phyloP scores from a whole-genome alignment of 163 green algal species.

The Scenedesmus sp. region DNA sequence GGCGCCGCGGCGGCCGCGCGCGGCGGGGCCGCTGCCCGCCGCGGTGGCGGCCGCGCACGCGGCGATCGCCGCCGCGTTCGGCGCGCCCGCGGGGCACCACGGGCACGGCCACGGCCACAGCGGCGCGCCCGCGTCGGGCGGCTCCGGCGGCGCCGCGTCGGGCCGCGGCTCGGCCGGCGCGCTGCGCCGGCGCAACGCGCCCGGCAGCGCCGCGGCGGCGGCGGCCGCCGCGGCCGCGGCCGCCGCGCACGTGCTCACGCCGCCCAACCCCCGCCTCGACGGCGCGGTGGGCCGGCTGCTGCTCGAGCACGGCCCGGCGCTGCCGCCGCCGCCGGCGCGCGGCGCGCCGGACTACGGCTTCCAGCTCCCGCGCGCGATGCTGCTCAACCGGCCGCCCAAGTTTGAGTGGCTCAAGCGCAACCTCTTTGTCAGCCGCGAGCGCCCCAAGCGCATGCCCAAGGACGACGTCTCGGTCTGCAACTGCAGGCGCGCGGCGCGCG shows the following conservation, averaged over 20 bases:
- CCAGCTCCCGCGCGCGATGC: constrained; percentile 43
- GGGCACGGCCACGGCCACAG: background rate
- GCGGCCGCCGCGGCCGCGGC: constrained; percentile 37
- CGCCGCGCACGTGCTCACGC: constrained; percentile 34
- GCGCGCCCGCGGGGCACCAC: background rate
- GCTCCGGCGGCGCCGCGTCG: background rate
- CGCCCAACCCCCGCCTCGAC: constrained; percentile 11
- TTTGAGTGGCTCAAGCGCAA: constrained; percentile 76
- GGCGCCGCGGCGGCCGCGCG: background rate
- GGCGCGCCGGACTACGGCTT: constrained; percentile 16
- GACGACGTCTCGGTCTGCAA: constrained; percentile 74
- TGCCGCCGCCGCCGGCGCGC: background rate
- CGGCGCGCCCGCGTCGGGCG: background rate
- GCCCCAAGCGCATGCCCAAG: constrained; percentile 70
- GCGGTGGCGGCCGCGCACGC: constrained; percentile 5
- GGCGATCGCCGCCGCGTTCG: constrained; percentile 14
- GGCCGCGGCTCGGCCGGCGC: background rate
- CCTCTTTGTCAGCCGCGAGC: constrained; percentile 63
- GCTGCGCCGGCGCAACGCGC: no score
- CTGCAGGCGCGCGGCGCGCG: constrained; percentile 59
- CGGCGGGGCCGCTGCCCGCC: background rate
- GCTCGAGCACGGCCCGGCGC: constrained; percentile 4
- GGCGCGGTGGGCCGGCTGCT: constrained; percentile 6
- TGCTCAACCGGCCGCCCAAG: constrained; percentile 52
- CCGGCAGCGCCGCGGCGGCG: constrained; percentile 31